These are phyloP conservation scores for Uromyces viciae-fabae DNA, from an alignment of 1,284 basidiomycete species.

Conservation along the genomic window DNA sequence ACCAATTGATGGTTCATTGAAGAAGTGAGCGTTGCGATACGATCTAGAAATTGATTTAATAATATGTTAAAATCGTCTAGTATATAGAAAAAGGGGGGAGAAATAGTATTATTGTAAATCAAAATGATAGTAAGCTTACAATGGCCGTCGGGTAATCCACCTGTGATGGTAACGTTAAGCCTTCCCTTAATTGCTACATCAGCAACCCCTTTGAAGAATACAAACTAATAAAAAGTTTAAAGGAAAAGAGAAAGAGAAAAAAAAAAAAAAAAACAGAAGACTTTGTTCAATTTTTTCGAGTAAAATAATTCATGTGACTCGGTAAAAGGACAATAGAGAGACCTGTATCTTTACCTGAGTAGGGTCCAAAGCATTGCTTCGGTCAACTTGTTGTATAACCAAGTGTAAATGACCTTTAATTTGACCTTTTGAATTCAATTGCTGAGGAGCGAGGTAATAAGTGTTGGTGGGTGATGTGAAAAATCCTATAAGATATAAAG, in stretches of 20 bases:
- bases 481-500: slow-evolving; percentile 8
- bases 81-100: background rate
- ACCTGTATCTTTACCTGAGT: background rate
- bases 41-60: background rate
- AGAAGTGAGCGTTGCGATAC: slow-evolving; percentile 20
- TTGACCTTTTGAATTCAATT: slow-evolving; percentile 18
- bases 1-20: slow-evolving; percentile 31
- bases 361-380: background rate
- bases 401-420: slow-evolving; percentile 33
- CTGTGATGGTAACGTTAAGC: background rate
- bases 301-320: background rate
- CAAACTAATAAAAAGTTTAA: background rate
- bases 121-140: slow-evolving; percentile 10
- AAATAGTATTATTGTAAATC: too few species aligned
- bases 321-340: background rate
- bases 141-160: slow-evolving; percentile 20
- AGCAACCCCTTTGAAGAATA: slow-evolving; percentile 35
- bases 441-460: slow-evolving; percentile 33
- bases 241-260: background rate
- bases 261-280: background rate
- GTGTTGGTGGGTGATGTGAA: slow-evolving; percentile 19
- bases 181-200: background rate
- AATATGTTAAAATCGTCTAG: background rate
- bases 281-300: background rate
- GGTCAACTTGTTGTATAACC: background rate